These are phyloP conservation scores for Termitomyces sp. DNA, from an alignment of 768 basidiomycete species.

Conservation along the genomic window DNA sequence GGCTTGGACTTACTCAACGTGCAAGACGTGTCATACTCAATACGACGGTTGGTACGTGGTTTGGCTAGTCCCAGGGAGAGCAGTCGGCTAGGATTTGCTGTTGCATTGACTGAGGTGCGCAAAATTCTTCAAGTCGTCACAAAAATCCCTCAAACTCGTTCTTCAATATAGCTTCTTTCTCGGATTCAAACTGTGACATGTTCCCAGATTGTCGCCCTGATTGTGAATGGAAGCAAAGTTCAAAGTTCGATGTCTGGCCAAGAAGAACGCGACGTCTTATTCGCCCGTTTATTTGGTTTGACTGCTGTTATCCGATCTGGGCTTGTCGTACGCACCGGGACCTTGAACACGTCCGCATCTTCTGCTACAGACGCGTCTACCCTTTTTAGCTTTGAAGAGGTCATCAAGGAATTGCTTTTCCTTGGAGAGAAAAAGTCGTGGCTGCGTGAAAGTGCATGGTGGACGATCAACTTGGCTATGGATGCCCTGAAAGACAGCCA, in stretches of 20 bases:
- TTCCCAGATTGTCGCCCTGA: conserved; percentile 67
- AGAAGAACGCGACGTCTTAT: conserved; percentile 89
- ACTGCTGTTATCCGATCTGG: conserved; percentile 82
- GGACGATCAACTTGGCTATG: conserved; percentile 62
- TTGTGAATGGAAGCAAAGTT: conserved; percentile 65
- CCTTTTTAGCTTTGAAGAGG: conserved; percentile 50
- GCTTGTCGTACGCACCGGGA: conserved; percentile 58
- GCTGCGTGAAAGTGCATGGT: conserved; percentile 90
- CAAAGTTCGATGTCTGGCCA: conserved; percentile 79
- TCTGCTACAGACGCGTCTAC: conserved; percentile 50
- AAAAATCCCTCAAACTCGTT: not conserved
- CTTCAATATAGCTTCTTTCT: conserved; percentile 64
- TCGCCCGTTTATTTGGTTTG: conserved; percentile 89
- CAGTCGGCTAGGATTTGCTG: conserved; percentile 91
- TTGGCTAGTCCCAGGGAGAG: conserved; percentile 90
- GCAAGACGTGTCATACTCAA: conserved; percentile 89
- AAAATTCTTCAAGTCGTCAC: not conserved
- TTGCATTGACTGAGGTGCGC: conserved; percentile 89
- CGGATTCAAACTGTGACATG: conserved; percentile 74
- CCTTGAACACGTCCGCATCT: conserved; percentile 47
- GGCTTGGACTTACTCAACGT: conserved; percentile 67
- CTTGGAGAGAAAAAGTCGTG: conserved; percentile 84
- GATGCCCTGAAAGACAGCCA: conserved; percentile 52
- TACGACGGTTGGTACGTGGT: conserved; percentile 81
- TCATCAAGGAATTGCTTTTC: conserved; percentile 53